Conservation (phyloP, 352 stramenopile genomes). For the Phytophthora sansomeana region DNA sequence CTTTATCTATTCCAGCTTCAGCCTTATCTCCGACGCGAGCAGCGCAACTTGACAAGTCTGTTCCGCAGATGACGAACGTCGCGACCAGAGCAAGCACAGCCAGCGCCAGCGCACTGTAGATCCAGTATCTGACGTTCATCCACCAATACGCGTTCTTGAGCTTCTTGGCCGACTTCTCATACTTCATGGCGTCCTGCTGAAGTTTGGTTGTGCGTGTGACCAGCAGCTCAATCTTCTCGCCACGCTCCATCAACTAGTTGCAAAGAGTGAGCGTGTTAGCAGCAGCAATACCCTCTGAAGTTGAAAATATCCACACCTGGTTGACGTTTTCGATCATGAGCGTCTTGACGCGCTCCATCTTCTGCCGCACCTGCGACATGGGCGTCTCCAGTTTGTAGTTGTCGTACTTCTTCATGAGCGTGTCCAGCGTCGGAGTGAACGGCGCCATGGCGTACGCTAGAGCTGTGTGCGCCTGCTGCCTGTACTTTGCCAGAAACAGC, state of each 20-base stretch:
- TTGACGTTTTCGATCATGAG: conserved; percentile 99
- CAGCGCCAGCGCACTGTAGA: conserved; percentile 63
- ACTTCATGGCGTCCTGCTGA: conserved; percentile 97
- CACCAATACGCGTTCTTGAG: conserved; percentile 93
- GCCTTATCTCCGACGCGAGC: conserved; percentile 49
- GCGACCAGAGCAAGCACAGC: conserved; percentile 67
- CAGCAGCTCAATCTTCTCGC: conserved; percentile 97
- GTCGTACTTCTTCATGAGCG: conserved; percentile 88
- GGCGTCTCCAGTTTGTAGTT: conserved; percentile 85
- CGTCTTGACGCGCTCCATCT: conserved; percentile 98
- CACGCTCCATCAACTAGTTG: conserved; percentile 93
- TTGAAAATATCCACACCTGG: conserved; percentile 47
- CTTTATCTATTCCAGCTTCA: conserved; percentile 42
- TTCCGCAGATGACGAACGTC: conserved; percentile 78
- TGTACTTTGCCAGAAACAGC: conserved; percentile 72
- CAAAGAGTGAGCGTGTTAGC: not conserved
- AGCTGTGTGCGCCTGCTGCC: conserved; percentile 68
- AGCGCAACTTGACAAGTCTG: conserved; percentile 73
- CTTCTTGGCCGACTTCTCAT: conserved; percentile 93
- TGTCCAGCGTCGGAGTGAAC: conserved; percentile 67
- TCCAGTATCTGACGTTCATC: conserved; percentile 86
- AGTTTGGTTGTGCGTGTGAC: conserved; percentile 92
- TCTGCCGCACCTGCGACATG: conserved; percentile 86
- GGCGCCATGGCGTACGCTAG: conserved; percentile 74
- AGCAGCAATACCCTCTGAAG: not conserved